Base-by-base conservation (phyloP, 139 green algal genomes). In the Limnomonas spitsbergensis region DNA sequence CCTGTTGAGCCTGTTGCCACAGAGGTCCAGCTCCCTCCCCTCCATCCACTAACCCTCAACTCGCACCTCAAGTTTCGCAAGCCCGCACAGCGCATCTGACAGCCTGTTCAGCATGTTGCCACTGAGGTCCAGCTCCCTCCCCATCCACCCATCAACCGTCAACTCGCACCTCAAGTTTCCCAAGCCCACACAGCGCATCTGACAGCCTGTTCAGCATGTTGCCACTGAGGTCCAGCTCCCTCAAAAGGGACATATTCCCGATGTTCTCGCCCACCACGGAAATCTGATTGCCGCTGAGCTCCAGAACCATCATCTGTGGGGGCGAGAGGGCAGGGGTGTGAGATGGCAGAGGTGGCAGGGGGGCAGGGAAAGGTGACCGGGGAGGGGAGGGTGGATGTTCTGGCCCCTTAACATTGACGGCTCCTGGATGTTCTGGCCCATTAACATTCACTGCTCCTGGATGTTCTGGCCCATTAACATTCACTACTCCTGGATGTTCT, bases 201-300 rank as follows among this genome's bases (percentile, higher is more conserved):
- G 88, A 85, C 40, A 97, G 70, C 7, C 81, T 68, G 2, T 37
- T 78, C 29, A 97, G 77, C 68, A 83, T 69, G 76, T 97, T 97
- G 34, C 87, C 85, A n/a, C 76, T 88, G 40, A 94, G 80, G 31
- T 95, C 89, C 66, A 97, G 85, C 61, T 95, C 89, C 75, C 81
- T 84, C 6, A 89, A 79, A 35, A 81, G 54, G 14, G 67, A 40
- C 40, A 84, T 82, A 67, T 82, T 69, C 24, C 76, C 78, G 32
- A 95, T 81, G 40, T 31, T 71, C 20, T 90, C 88, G 36, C 91
- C 84, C 27, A 98, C 29, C 1, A 69, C 71, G 0, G 54, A 53
- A 2, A 98, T 88, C 66, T 92, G 89, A 75, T 97, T 97, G 68
- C 92, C 92, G 32, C 81, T 88, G 53, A 94, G 66, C 69, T 97